Evolutionary conservation across 2,329 filamentous ascomycete species (phyloP).

Genomic region (Xylariaceae sp.): DNA sequence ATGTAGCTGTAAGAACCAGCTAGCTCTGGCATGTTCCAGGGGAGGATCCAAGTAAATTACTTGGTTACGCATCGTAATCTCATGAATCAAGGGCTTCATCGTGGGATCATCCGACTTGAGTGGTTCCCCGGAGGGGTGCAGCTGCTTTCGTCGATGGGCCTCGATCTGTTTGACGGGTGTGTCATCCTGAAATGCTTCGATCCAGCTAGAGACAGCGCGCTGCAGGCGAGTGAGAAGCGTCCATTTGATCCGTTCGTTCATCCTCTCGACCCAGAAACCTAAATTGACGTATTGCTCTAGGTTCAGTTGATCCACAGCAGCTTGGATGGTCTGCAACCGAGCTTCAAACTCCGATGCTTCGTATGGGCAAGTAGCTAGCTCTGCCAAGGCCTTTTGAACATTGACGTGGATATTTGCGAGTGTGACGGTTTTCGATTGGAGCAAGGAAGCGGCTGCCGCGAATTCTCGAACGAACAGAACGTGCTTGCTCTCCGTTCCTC

Average conservation of each 20-base stretch:
- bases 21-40: conserved; percentile 87
- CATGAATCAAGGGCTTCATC: conserved; percentile 79
- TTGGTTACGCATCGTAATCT: conserved; percentile 97
- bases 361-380: conserved; percentile 86
- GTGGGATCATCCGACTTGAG: conserved; percentile 62
- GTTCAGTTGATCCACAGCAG: conserved; percentile 93
- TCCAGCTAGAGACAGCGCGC: conserved; percentile 85
- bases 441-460: conserved; percentile 81
- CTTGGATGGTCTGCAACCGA: conserved; percentile 85
- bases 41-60: conserved; percentile 96
- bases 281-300: conserved; percentile 96
- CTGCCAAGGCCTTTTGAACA: conserved; percentile 79
- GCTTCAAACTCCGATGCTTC: conserved; percentile 79
- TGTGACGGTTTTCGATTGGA: conserved; percentile 86
- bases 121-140: conserved; percentile 52
- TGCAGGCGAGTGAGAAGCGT: conserved; percentile 84
- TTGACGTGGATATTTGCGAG: conserved; percentile 81
- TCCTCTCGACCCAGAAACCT: conserved; percentile 83
- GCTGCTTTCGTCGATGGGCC: conserved; percentile 60
- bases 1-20: conserved; percentile 92
- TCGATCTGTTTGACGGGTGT: conserved; percentile 50
- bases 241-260: conserved; percentile 85
- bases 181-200: conserved; percentile 78
- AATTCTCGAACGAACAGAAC: conserved; percentile 97
- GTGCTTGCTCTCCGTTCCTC: conserved; percentile 83